A percentile compares a stretch with the other conserved stretches of the same genome.
Conservation (phyloP, 2,329 filamentous ascomycete genomes). For the Aureobasidium sp. region DNA sequence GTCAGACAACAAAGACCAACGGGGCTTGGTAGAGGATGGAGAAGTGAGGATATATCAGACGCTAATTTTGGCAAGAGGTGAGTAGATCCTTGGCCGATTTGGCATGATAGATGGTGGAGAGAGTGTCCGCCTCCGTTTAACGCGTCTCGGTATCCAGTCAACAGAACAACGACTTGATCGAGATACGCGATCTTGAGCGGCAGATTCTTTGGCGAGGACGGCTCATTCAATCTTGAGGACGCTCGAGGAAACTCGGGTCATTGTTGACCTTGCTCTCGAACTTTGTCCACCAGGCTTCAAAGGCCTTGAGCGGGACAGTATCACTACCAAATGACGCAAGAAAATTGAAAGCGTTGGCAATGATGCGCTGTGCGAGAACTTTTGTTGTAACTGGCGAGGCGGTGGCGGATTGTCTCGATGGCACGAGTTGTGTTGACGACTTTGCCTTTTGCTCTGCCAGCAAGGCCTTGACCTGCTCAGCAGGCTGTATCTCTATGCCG, state of each 20-base stretch:
- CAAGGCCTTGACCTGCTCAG: constrained; percentile 61
- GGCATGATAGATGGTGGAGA: not conserved
- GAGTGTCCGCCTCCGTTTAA: not conserved
- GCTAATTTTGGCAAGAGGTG: not conserved
- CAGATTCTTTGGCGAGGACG: not conserved
- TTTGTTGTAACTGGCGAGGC: constrained; percentile 53
- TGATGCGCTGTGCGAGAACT: constrained; percentile 83
- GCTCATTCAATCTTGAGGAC: constrained; percentile 41
- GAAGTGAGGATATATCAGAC: not conserved
- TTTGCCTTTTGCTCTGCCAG: constrained; percentile 52
- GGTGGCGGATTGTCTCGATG: constrained; percentile 26
- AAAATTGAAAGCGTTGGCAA: constrained; percentile 96
- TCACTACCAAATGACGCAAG: constrained; percentile 82
- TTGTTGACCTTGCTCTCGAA: constrained; percentile 81
- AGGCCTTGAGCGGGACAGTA: constrained; percentile 87
- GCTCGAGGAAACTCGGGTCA: constrained; percentile 85
- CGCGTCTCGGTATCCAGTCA: constrained; percentile 5
- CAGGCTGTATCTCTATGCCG: constrained; percentile 76
- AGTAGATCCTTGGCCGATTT: not conserved
- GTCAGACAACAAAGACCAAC: not conserved
- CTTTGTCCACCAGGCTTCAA: constrained; percentile 96
- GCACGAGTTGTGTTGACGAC: constrained; percentile 17
- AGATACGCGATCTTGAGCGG: not conserved
- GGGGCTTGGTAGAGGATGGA: constrained; percentile 1
- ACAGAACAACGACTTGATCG: constrained; percentile 7